These are phyloP conservation scores for Zelopaecilomyces penicillatus DNA, from an alignment of 2,329 filamentous ascomycete species.

Conservation along the genomic window DNA sequence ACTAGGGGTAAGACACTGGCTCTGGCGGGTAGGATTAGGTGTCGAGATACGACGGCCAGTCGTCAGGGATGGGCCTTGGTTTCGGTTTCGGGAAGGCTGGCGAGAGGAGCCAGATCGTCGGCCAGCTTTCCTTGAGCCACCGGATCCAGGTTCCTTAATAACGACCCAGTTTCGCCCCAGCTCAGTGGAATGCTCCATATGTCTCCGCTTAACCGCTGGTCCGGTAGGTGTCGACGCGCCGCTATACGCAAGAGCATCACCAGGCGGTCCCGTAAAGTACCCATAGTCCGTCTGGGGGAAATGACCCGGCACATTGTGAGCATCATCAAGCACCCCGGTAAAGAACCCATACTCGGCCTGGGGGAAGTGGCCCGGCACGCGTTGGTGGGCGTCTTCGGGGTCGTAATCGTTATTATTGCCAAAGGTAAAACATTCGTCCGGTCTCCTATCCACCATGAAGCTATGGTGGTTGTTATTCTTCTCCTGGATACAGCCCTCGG, in stretches of 20 bases:
- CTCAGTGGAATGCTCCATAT: conserved; percentile 46
- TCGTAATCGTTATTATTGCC: conserved; percentile 7
- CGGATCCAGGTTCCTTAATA: conserved; percentile 37
- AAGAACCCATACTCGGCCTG: conserved; percentile 7
- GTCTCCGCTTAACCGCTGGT: conserved; percentile 45
- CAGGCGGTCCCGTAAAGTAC: conserved; percentile 9
- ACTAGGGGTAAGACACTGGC: conserved; percentile 5
- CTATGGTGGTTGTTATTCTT: background rate
- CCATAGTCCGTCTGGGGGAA: conserved; percentile 6
- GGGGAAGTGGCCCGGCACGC: background rate
- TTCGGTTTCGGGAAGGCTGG: conserved; percentile 22
- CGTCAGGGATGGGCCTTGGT: conserved; percentile 22
- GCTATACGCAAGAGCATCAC: conserved; percentile 21
- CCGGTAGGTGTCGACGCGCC: conserved; percentile 33
- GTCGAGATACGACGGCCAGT: conserved; percentile 37
- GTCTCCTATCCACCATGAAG: conserved; percentile 10
- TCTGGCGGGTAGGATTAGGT: conserved; percentile 16
- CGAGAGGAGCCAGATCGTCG: conserved; percentile 16
- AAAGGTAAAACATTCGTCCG: conserved; percentile 8
- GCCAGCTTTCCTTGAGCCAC: conserved; percentile 15
- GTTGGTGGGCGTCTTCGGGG: conserved; percentile 1
- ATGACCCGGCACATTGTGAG: background rate
- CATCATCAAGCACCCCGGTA: conserved; percentile 17
- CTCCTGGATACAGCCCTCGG: conserved; percentile 20
- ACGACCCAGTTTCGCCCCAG: conserved; percentile 65